Conservation (phyloP, 2,329 filamentous ascomycete genomes). For the Beauveria brongniartii region DNA sequence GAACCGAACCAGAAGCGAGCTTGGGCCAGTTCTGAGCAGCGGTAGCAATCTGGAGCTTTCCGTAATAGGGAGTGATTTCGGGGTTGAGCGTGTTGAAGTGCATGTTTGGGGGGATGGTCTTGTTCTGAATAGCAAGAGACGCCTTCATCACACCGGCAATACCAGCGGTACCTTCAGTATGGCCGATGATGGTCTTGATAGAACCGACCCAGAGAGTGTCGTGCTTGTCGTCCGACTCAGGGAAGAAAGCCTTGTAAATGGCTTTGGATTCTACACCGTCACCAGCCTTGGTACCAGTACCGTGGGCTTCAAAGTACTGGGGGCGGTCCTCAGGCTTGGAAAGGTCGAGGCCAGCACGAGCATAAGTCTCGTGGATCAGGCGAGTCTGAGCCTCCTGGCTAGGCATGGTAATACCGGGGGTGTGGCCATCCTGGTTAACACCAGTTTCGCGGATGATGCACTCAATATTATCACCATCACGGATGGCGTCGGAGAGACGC, state of each 20-base stretch:
- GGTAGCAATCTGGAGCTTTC: slow-evolving; percentile 14
- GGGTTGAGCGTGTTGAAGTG: slow-evolving; percentile 39
- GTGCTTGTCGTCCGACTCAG: background rate
- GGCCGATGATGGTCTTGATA: slow-evolving; percentile 40
- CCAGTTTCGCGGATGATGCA: slow-evolving; percentile 40
- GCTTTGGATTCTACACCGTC: slow-evolving; percentile 43
- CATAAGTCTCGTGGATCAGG: slow-evolving; percentile 31
- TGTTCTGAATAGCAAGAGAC: slow-evolving; percentile 36
- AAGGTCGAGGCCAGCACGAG: slow-evolving; percentile 28
- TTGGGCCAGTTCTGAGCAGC: slow-evolving; percentile 8
- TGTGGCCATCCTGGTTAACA: slow-evolving; percentile 45
- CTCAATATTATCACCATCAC: slow-evolving; percentile 43
- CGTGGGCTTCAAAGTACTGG: slow-evolving; percentile 38
- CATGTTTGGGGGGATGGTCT: slow-evolving; percentile 37
- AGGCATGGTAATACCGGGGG: slow-evolving; percentile 48
- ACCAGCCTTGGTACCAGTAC: slow-evolving; percentile 24
- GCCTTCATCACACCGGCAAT: slow-evolving; percentile 40
- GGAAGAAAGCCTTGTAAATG: slow-evolving; percentile 34
- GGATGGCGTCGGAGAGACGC: slow-evolving; percentile 32
- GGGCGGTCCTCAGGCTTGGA: slow-evolving; percentile 21
- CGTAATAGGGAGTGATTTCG: slow-evolving; percentile 25
- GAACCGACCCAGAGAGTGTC: slow-evolving; percentile 29
- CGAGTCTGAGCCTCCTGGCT: slow-evolving; percentile 32
- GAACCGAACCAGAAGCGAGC: slow-evolving; percentile 3
- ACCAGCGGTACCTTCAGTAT: slow-evolving; percentile 38